These are phyloP conservation scores for Heterobasidion occidentale DNA, from an alignment of 1,284 basidiomycete species.

Conservation along the genomic window DNA sequence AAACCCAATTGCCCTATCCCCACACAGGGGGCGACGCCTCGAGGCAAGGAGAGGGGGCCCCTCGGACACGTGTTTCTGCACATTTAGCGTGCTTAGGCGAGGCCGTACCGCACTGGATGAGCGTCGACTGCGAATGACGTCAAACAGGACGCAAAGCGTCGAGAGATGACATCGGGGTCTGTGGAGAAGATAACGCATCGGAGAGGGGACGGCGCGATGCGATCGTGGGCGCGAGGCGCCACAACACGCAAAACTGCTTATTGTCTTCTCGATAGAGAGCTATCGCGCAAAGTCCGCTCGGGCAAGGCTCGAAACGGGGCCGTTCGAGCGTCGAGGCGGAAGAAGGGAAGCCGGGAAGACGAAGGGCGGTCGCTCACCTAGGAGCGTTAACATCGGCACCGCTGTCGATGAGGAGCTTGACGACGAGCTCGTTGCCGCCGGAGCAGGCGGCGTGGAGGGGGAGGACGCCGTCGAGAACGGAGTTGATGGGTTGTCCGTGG, in stretches of 20 bases:
- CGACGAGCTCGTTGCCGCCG: slow-evolving; percentile 79
- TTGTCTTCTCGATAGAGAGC: too few species aligned
- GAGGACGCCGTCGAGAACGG: slow-evolving; percentile 85
- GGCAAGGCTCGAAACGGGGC: too few species aligned
- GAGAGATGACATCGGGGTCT: background rate
- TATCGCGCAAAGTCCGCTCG: too few species aligned
- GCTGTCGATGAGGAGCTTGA: slow-evolving; percentile 78
- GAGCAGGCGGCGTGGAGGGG: slow-evolving; percentile 88
- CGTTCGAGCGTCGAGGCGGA: too few species aligned
- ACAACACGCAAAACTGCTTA: too few species aligned
- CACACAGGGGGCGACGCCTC: too few species aligned
- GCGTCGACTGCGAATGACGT: background rate
- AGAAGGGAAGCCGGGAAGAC: too few species aligned
- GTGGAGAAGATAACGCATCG: background rate
- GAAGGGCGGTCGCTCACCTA: slow-evolving; percentile 33
- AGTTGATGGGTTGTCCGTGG: slow-evolving; percentile 92
- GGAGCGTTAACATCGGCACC: slow-evolving; percentile 93
- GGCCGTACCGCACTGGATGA: background rate
- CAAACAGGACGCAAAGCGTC: background rate
- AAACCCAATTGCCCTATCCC: too few species aligned
- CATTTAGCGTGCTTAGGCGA: background rate
- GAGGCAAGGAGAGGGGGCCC: background rate
- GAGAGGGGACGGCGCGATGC: too few species aligned
- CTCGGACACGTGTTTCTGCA: background rate
- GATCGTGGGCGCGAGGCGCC: too few species aligned